Percentiles rank a stretch among this genome's conserved stretches.
phyloP scores from a whole-genome alignment of 257 asterid genomes.

The Ilex aquifolium region DNA sequence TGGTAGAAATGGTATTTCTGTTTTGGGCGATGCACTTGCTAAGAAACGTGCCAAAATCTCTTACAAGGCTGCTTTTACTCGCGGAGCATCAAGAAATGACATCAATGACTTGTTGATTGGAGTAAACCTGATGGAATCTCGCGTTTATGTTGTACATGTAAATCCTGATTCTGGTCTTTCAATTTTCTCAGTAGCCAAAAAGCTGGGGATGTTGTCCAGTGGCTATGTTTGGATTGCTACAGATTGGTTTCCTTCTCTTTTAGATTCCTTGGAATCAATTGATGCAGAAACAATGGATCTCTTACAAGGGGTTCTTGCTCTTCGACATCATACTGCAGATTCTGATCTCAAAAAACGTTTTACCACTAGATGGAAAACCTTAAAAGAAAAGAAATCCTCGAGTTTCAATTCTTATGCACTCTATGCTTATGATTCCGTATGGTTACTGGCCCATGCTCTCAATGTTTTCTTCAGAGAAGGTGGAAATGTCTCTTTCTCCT shows the following conservation, averaged over 20 bases:
- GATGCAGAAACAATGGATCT: slow-evolving; percentile 41
- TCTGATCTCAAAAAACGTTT: slow-evolving; percentile 42
- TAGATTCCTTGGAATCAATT: slow-evolving; percentile 39
- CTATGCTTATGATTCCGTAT: slow-evolving; percentile 65
- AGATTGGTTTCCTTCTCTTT: slow-evolving; percentile 60
- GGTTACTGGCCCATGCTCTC: slow-evolving; percentile 68
- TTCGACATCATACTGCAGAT: slow-evolving; percentile 55
- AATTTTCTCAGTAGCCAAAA: slow-evolving; percentile 44
- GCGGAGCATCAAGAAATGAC: slow-evolving; percentile 41
- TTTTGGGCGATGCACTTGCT: slow-evolving; percentile 53
- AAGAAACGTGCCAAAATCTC: slow-evolving; percentile 54
- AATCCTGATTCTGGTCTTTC: slow-evolving; percentile 66
- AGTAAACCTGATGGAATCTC: slow-evolving; percentile 53
- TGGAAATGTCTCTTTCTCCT: slow-evolving; percentile 40
- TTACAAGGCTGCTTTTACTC: slow-evolving; percentile 54
- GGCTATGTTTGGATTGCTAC: slow-evolving; percentile 74
- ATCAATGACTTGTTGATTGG: slow-evolving; percentile 35
- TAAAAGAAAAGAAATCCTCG: slow-evolving; percentile 21
- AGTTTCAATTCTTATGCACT: slow-evolving; percentile 55
- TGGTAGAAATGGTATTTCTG: slow-evolving; percentile 65
- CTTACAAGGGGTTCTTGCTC: slow-evolving; percentile 58
- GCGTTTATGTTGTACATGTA: slow-evolving; percentile 62
- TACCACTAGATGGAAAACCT: slow-evolving; percentile 35
- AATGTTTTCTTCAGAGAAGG: slow-evolving; percentile 32
- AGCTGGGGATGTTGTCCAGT: slow-evolving; percentile 50